Evolutionary conservation across 2,329 filamentous ascomycete species (phyloP), one percentile per base, ranked within the genome.

Genomic region (Fusarium mexicanum): DNA sequence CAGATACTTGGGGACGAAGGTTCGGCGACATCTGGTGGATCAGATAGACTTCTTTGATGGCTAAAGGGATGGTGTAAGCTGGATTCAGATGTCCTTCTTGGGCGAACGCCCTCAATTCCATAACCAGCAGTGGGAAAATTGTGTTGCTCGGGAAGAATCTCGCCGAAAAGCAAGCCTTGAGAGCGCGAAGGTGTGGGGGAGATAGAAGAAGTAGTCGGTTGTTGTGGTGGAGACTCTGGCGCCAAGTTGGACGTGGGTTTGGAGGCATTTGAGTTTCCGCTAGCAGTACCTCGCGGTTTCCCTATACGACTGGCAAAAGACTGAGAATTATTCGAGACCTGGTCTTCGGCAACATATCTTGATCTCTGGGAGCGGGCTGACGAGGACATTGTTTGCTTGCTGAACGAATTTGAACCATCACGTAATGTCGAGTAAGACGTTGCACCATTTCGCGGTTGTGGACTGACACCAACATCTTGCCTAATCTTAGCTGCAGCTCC

Each of bases 1-100:
- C 91, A 93, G 65, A 90, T 90, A 47, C 89, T 91, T 17, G 92
- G 91, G 8, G 92, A 94, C 20, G 88, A 83, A 20, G 91, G 89
- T 71, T 92, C 89, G 64, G 84, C 80, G 69, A 84, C 80, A 71
- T 89, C 87, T 44, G 86, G 83, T 37, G 86, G 83, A 74, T 91
- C 86, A 50, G 90, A 91, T 66, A 87, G 83, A 75, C 86, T 90
- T 74, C 89, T 85, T 62, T 87, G 86, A 72, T 88, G 87, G 53
- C 80, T 78, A 70, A 81, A 84, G 67, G 87, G 83, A 74, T 87
- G 87, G 71, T 88, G 86, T 73, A 93, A 82, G 79, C 87, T 91
- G n/a, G 93, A 91, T 78, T 95, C 93, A 48, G 93, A 94, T 29
- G 91, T 91, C 81, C 92, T 88, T 72, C 92, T 86, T 68, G 86